Percentiles rank a stretch among this genome's conserved stretches.
Evolutionary conservation across 495 filamentous ascomycete genomes (phyloP).

Genomic region (Aspergillus campestris): DNA sequence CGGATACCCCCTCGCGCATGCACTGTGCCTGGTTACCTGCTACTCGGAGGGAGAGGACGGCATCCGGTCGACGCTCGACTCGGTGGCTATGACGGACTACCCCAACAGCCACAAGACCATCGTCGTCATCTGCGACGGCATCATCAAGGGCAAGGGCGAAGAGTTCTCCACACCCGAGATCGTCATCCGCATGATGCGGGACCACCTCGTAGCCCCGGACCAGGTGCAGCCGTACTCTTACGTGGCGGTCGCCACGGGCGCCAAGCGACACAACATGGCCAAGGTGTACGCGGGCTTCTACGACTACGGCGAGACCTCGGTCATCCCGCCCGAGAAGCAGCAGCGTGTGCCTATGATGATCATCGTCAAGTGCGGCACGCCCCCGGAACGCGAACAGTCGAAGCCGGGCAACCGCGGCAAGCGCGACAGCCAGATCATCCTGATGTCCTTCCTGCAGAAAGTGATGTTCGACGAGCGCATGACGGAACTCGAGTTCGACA

Average conservation of each 20-base stretch:
- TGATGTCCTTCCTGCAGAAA: constrained; percentile 99
- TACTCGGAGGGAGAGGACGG: constrained; percentile 96
- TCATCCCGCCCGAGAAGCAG: constrained; percentile 77
- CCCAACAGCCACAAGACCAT: constrained; percentile 98
- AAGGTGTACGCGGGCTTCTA: constrained; percentile 98
- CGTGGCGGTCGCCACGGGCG: constrained; percentile 90
- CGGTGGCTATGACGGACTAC: constrained; percentile 95
- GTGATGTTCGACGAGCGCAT: constrained; percentile 99
- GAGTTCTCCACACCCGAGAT: constrained; percentile 82
- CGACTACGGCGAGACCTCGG: constrained; percentile 77
- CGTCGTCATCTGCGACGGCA: constrained; percentile 91
- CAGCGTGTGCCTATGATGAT: constrained; percentile 99
- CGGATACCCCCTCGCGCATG: constrained; percentile 87
- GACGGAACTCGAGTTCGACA: constrained; percentile 99
- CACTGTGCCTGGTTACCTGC: constrained; percentile 90
- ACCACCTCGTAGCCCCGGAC: constrained; percentile 66
- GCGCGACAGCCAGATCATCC: constrained; percentile 95
- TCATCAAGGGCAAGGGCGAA: constrained; percentile 96
- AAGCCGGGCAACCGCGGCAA: constrained; percentile 98
- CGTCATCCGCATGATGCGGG: constrained; percentile 86
- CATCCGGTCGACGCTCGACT: constrained; percentile 88
- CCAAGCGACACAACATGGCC: constrained; percentile 98
- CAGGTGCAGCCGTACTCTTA: constrained; percentile 89
- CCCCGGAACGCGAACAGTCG: constrained; percentile 65
- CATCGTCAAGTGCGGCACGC: constrained; percentile 92